Base-by-base conservation (phyloP, 495 filamentous ascomycete genomes). In the Cercophora sp. region DNA sequence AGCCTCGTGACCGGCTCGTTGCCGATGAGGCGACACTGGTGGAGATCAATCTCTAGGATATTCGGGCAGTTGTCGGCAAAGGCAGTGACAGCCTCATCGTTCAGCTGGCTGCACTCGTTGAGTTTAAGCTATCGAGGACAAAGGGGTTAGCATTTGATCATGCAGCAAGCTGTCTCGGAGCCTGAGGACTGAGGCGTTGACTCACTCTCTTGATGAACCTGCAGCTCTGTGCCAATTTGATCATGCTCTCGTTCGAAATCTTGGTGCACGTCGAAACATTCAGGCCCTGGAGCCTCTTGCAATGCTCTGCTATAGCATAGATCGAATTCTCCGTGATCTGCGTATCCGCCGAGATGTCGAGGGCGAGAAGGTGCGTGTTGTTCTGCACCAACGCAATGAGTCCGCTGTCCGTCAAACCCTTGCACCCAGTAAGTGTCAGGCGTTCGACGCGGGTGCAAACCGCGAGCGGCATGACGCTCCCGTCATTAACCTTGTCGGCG, bases 11-110 rank as follows among this genome's bases (percentile, higher is more conserved):
- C 77, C 0, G 94, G 85, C 8, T 82, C 78, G 64, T 92, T 90
- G 35, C 85, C 88, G 46, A 97, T 80, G 22, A 80, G 74, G 24
- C 78, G 80, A 73, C 93, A 96, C 60, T 87, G 84, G 58, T 96
- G 87, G 24, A 97, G 82, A 64, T 99, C 94, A 53, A 97, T 96
- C 68, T 99, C 94, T 34, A 99, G 79, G 26, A 99, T 89, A 44
- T 95, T 87, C 5, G 84, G 87, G 66, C 91, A 97, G 65, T 90
- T 81, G 23, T 84, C 74, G 26, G 94, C 94, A 62, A 97, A 92
- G 6, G 89, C 86, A 39, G 88, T 63, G 59, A 97, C 84, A 3
- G 91, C 84, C 18, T 72, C 73, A 63, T 97, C 87, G 13, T 84
- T 88, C 15, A 96, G 69, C 62, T 93, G 84, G 15, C 63, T 59